A percentile compares a stretch with the other conserved stretches of the same genome.
These are phyloP conservation scores for Oidiodendron maius DNA, from an alignment of 495 filamentous ascomycete species.

Conservation along the genomic window DNA sequence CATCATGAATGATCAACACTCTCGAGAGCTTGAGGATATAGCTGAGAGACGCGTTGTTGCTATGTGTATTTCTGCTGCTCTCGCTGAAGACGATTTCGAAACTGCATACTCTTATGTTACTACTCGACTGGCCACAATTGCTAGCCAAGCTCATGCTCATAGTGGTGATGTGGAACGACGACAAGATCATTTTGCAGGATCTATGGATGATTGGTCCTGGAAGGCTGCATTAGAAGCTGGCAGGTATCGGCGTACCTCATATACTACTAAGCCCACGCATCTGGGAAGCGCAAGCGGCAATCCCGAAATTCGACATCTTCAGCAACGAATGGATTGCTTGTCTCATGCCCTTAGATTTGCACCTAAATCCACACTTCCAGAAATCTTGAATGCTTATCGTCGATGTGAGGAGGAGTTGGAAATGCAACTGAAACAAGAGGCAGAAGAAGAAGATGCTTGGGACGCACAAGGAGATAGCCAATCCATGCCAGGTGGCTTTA, in stretches of 20 bases:
- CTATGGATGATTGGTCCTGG: conserved; percentile 82
- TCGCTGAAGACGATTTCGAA: conserved; percentile 86
- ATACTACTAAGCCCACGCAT: conserved; percentile 40
- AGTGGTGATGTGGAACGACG: conserved; percentile 27
- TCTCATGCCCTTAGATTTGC: conserved; percentile 77
- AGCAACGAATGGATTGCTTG: conserved; percentile 87
- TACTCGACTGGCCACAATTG: conserved; percentile 44
- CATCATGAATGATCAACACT: conserved; percentile 20
- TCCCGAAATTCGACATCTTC: conserved; percentile 56
- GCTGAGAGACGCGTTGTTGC: conserved; percentile 68
- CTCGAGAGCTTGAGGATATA: conserved; percentile 21
- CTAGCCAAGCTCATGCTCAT: conserved; percentile 26
- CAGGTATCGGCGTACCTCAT: conserved; percentile 55
- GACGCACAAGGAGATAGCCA: conserved; percentile 57
- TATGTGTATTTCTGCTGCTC: conserved; percentile 84
- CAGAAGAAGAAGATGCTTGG: conserved; percentile 67
- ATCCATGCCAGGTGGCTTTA: conserved; percentile 64
- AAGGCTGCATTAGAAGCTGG: conserved; percentile 86
- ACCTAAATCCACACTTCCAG: conserved; percentile 69
- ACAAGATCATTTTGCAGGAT: conserved; percentile 10
- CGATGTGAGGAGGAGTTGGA: conserved; percentile 83
- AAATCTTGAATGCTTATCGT: conserved; percentile 80
- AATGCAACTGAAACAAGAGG: conserved; percentile 61
- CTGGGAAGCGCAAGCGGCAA: conserved; percentile 47
- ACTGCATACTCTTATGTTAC: conserved; percentile 95